Conservation (phyloP, 352 stramenopile genomes). For the Elongisporangium prolatum region DNA sequence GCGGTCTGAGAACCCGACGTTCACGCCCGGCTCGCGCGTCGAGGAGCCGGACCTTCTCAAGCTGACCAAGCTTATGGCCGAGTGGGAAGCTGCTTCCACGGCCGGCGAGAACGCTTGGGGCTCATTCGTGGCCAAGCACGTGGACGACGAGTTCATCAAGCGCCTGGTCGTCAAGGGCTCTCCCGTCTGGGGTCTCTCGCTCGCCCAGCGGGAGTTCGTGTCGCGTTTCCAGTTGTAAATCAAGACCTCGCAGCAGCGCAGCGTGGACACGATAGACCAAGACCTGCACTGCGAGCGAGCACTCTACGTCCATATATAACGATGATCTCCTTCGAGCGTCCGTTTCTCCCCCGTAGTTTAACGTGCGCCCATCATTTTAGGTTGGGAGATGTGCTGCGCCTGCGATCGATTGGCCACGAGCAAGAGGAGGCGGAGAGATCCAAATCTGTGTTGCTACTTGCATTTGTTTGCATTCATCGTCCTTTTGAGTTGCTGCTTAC, state of each 20-base stretch:
- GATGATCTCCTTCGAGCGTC: not conserved
- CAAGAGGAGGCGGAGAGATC: not conserved
- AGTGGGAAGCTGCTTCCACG: slow-evolving; percentile 27
- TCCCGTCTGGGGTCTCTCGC: slow-evolving; percentile 71
- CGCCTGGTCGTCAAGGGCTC: slow-evolving; percentile 66
- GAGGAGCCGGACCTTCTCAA: slow-evolving; percentile 55
- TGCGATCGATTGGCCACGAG: not conserved
- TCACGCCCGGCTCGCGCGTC: slow-evolving; percentile 55
- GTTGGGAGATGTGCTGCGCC: not conserved
- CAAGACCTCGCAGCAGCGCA: not conserved
- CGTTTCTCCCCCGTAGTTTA: not conserved
- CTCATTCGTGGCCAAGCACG: slow-evolving; percentile 13
- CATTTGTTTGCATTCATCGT: no score
- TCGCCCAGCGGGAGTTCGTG: slow-evolving; percentile 71
- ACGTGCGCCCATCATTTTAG: not conserved
- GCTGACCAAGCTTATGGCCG: slow-evolving; percentile 56
- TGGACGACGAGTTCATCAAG: slow-evolving; percentile 45
- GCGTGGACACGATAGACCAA: not conserved
- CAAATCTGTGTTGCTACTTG: not conserved
- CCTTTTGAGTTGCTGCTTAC: no score
- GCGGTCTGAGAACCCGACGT: slow-evolving; percentile 61
- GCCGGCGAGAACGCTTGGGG: not conserved
- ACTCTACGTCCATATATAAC: not conserved
- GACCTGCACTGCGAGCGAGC: not conserved
- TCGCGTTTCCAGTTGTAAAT: slow-evolving; percentile 16